phyloP scores from a whole-genome alignment of 2,329 filamentous ascomycete genomes.

The Calonectria naviculata region DNA sequence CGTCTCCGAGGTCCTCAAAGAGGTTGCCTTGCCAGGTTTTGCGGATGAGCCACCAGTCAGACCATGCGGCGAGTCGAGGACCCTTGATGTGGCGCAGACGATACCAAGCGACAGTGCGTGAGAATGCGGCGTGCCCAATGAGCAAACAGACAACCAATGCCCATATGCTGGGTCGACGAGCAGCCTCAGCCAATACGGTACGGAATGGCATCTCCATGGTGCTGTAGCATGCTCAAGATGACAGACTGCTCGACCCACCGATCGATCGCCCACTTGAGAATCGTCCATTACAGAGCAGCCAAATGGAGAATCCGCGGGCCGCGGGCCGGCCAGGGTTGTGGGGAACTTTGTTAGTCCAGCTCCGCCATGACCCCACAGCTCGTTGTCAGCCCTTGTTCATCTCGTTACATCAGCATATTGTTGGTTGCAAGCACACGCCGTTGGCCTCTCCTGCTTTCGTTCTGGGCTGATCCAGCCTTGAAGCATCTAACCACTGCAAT shows the following conservation, averaged over 20 bases:
- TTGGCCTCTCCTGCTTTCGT: background rate
- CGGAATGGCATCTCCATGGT: background rate
- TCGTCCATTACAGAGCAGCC: background rate
- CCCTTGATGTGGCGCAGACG: slow-evolving; percentile 17
- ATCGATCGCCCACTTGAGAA: background rate
- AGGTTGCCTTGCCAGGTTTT: slow-evolving; percentile 14
- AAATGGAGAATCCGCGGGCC: background rate
- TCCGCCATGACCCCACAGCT: background rate
- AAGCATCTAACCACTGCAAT: background rate
- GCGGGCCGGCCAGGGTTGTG: background rate
- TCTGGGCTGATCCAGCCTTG: background rate
- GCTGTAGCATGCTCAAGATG: background rate
- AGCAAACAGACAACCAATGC: background rate
- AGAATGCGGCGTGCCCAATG: background rate
- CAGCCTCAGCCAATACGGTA: background rate
- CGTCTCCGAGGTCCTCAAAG: slow-evolving; percentile 13
- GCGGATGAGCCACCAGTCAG: slow-evolving; percentile 17
- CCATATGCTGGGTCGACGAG: background rate
- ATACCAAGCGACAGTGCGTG: slow-evolving; percentile 1
- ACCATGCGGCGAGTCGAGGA: slow-evolving; percentile 11
- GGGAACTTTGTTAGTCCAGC: background rate
- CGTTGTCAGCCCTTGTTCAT: background rate
- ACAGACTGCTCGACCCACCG: background rate
- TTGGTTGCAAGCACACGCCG: background rate
- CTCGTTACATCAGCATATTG: background rate